Conservation (phyloP, 805 yeast species). For the Hanseniaspora pseudoguilliermondii region DNA sequence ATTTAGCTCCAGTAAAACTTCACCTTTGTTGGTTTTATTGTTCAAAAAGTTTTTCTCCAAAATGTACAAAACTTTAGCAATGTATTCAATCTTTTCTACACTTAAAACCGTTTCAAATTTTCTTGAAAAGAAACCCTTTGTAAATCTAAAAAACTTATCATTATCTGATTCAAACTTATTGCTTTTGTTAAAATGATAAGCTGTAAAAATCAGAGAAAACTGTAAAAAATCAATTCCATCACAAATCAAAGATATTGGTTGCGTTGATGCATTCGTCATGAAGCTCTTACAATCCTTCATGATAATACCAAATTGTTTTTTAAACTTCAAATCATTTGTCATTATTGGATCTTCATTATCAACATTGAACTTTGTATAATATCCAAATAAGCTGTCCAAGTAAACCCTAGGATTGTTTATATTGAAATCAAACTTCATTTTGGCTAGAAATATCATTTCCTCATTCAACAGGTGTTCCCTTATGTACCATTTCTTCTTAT, state of each 20-base stretch:
- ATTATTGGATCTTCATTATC: constrained; percentile 23
- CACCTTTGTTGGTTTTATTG: constrained; percentile 27
- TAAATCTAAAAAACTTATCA: constrained; percentile 23
- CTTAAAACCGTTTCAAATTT: constrained; percentile 21
- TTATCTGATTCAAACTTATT: constrained; percentile 3
- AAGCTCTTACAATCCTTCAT: constrained; percentile 26
- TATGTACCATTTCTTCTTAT: constrained; percentile 28
- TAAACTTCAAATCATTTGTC: constrained; percentile 21
- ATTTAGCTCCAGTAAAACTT: constrained; percentile 20
- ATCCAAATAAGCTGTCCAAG: constrained; percentile 25
- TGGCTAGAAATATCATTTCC: constrained; percentile 24
- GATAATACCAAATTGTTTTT: constrained; percentile 23
- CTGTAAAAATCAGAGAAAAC: constrained; percentile 24
- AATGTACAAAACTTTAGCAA: constrained; percentile 22
- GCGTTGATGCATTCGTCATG: constrained; percentile 28
- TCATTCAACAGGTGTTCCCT: constrained; percentile 26
- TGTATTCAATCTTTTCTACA: constrained; percentile 19
- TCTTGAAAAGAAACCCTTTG: constrained; percentile 23
- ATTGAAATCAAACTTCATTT: constrained; percentile 27
- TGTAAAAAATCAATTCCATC: constrained; percentile 26
- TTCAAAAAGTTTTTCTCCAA: constrained; percentile 27
- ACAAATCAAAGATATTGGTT: constrained; percentile 26
- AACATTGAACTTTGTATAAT: constrained; percentile 21
- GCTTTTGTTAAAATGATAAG: constrained; percentile 22
- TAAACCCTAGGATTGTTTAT: constrained; percentile 27